Evolutionary conservation across 257 asterid genomes (phyloP).

Genomic region (Solanum raphanifolium): DNA sequence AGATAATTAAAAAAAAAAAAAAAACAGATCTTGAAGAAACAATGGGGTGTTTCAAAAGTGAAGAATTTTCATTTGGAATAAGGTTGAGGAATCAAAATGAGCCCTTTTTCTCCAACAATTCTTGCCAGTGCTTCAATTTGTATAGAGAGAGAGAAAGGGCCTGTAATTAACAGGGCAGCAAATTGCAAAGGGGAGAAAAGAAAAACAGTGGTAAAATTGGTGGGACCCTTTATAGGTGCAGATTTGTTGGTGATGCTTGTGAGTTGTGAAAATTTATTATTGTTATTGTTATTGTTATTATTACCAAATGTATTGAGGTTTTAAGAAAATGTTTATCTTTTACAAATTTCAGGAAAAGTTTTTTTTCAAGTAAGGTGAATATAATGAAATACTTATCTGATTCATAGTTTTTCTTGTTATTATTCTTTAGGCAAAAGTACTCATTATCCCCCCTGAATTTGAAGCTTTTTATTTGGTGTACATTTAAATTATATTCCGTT

Average conservation of each 20-base stretch:
- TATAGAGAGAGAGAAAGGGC: conserved; percentile 12
- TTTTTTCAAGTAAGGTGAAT: too few relatives aligned
- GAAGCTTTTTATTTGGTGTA: too few relatives aligned
- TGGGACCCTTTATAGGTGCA: conserved; percentile 53
- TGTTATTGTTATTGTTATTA: neutral
- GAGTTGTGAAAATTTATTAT: neutral
- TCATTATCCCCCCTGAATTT: too few relatives aligned
- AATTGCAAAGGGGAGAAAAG: neutral
- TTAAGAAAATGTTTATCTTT: too few relatives aligned
- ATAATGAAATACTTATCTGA: too few relatives aligned
- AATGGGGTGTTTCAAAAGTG: conserved; percentile 10
- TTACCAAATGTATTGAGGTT: too few relatives aligned
- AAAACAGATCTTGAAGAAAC: conserved; percentile 44
- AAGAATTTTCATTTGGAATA: conserved; percentile 19
- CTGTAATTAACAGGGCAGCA: conserved; percentile 5
- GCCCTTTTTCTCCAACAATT: conserved; percentile 11
- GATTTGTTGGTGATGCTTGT: conserved; percentile 42
- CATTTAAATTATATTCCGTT: fast-evolving
- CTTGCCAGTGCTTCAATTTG: conserved; percentile 31
- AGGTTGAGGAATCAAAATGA: conserved; percentile 12
- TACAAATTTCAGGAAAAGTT: too few relatives aligned
- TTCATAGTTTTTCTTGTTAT: too few relatives aligned
- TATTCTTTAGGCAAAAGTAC: too few relatives aligned
- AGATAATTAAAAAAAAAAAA: neutral
- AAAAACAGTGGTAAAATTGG: conserved; percentile 15